A percentile compares a stretch with the other conserved stretches of the same genome.
Conservation (phyloP, 257 asterid species). For the Solanum chmielewskii region DNA sequence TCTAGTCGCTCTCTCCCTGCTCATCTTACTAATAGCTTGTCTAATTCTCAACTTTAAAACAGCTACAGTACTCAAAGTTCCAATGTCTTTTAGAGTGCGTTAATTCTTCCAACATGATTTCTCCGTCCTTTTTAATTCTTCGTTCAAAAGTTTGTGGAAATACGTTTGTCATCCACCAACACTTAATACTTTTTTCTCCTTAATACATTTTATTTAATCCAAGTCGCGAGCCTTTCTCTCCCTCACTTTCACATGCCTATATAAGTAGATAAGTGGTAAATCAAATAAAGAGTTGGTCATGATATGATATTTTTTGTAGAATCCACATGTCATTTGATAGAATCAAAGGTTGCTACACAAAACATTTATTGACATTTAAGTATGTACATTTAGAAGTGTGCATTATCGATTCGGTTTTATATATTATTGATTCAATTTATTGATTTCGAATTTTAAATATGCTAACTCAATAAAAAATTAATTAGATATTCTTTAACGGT, state of each 20-base stretch:
- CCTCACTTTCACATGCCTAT: neutral
- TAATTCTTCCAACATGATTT: neutral
- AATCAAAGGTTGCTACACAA: neutral
- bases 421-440: too few species aligned
- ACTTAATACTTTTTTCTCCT: neutral
- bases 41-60: neutral
- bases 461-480: too few species aligned
- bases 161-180: neutral
- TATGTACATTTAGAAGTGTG: too few species aligned
- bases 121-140: neutral
- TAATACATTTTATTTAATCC: neutral
- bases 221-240: neutral
- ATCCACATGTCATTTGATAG: neutral
- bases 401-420: too few species aligned
- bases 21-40: neutral
- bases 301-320: neutral
- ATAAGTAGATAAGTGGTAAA: neutral
- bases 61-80: neutral
- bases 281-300: neutral
- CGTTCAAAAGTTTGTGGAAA: neutral
- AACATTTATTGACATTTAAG: too few species aligned
- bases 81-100: neutral
- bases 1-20: neutral
- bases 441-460: too few species aligned
- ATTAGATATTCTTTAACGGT: too few species aligned